Conservation (phyloP, 2,329 filamentous ascomycete species). For the Verticillium zaregamsianum region DNA sequence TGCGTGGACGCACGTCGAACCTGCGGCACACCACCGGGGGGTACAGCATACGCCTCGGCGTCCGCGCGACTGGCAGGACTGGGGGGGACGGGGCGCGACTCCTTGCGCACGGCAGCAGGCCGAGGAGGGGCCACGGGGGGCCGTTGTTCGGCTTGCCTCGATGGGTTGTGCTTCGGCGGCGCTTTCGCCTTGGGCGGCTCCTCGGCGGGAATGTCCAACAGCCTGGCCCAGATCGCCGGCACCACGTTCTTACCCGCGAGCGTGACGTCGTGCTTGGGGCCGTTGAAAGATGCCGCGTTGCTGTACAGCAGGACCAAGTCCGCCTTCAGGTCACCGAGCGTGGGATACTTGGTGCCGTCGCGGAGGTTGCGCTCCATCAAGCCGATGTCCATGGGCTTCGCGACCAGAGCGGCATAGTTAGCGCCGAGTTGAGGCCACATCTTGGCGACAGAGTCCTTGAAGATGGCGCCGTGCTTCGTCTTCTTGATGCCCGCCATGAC, state of each 20-base stretch:
- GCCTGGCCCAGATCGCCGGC: conserved; percentile 45
- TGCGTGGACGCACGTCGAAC: conserved; percentile 83
- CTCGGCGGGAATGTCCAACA: conserved; percentile 38
- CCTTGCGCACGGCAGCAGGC: conserved; percentile 15
- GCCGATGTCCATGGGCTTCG: conserved; percentile 77
- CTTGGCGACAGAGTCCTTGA: conserved; percentile 72
- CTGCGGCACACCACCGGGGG: conserved; percentile 71
- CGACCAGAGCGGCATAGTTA: conserved; percentile 65
- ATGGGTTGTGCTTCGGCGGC: conserved; percentile 37
- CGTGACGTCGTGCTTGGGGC: conserved; percentile 69
- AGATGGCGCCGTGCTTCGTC: conserved; percentile 73
- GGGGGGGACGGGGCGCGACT: conserved; percentile 10
- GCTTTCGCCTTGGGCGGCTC: conserved; percentile 58
- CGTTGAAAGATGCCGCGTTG: conserved; percentile 83
- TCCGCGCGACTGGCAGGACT: conserved; percentile 22
- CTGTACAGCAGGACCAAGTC: conserved; percentile 75
- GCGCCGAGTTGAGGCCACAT: conserved; percentile 72
- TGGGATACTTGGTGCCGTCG: conserved; percentile 57
- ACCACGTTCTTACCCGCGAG: conserved; percentile 51
- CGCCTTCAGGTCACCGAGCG: conserved; percentile 66
- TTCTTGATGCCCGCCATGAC: conserved; percentile 76
- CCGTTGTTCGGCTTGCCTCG: conserved; percentile 41
- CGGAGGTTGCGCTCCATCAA: conserved; percentile 80
- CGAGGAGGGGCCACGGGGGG: conserved; percentile 31
- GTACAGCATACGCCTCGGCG: conserved; percentile 62